Conservation (phyloP, 108 stramenopile species). For the Conticribra weissflogii region DNA sequence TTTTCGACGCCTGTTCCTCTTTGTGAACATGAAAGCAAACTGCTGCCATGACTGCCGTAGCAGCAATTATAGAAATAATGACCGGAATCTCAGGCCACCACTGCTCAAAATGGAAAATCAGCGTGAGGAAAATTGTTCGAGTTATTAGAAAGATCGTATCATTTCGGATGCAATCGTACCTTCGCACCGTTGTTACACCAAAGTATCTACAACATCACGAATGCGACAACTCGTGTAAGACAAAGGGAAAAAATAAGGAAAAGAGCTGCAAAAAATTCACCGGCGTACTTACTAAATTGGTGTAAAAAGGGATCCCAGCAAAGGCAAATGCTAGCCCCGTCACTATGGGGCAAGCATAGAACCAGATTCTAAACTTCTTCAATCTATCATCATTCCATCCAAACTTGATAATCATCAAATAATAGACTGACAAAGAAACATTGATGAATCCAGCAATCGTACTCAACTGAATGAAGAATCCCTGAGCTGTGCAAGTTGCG, state of each 20-base stretch:
- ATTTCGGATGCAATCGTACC: too few relatives aligned
- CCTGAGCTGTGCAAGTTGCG: slow-evolving; percentile 47
- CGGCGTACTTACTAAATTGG: not conserved
- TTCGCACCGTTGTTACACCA: slow-evolving; percentile 25
- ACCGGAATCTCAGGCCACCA: slow-evolving; percentile 28
- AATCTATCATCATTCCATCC: slow-evolving; percentile 7
- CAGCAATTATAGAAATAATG: slow-evolving; percentile 1
- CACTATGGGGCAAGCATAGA: slow-evolving; percentile 13
- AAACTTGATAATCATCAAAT: slow-evolving; percentile 13
- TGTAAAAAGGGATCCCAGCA: slow-evolving; percentile 22
- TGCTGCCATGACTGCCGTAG: slow-evolving; percentile 10
- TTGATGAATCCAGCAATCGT: slow-evolving; percentile 5
- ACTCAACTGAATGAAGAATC: slow-evolving; percentile 51
- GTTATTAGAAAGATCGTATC: not conserved
- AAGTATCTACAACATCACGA: too few relatives aligned
- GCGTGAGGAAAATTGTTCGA: not conserved
- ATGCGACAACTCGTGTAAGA: too few relatives aligned
- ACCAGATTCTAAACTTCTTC: not conserved
- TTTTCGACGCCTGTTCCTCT: not conserved
- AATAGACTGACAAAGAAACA: slow-evolving; percentile 24
- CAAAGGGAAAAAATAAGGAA: too few relatives aligned
- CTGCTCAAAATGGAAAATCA: not conserved
- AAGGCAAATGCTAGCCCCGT: slow-evolving; percentile 19
- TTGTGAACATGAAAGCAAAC: slow-evolving; percentile 5
- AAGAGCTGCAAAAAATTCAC: too few relatives aligned